phyloP scores from a whole-genome alignment of 257 asterid species.

The Hygrophila difformis region DNA sequence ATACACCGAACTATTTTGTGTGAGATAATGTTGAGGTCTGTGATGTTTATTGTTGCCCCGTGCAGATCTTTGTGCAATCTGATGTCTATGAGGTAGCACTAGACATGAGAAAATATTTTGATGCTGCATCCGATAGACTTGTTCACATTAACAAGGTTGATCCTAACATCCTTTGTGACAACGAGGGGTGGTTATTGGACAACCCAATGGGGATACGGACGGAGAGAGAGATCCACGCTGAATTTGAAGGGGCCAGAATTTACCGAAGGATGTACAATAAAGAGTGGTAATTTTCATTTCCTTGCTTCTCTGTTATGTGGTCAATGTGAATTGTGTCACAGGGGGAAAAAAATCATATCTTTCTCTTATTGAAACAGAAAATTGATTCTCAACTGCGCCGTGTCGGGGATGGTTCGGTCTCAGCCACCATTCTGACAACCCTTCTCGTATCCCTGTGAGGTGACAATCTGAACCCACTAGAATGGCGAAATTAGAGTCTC shows the following conservation, averaged over 20 bases:
- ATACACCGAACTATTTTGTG: not conserved
- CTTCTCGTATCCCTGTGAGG: too few species aligned
- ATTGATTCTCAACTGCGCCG: too few species aligned
- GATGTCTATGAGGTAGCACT: constrained; percentile 77
- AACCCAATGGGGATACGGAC: constrained; percentile 76
- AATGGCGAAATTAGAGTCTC: too few species aligned
- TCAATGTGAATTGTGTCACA: too few species aligned
- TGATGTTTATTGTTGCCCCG: constrained; percentile 5
- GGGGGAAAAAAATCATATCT: too few species aligned
- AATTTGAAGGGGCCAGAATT: constrained; percentile 50
- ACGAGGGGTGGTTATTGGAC: constrained; percentile 73
- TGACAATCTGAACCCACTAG: too few species aligned
- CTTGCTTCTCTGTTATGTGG: not conserved
- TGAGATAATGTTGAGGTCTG: not conserved
- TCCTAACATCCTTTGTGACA: constrained; percentile 35
- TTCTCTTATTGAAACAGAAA: too few species aligned
- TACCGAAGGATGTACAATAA: constrained; percentile 55
- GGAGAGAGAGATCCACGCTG: constrained; percentile 71
- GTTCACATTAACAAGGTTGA: constrained; percentile 38
- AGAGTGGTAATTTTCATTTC: constrained; percentile 3
- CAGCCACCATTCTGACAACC: too few species aligned
- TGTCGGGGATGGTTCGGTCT: too few species aligned
- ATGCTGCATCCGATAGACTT: constrained; percentile 43
- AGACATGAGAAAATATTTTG: constrained; percentile 75
- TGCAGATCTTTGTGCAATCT: constrained; percentile 79